Conservation (phyloP, 208 protist genomes). For the Crithidia sp. region DNA sequence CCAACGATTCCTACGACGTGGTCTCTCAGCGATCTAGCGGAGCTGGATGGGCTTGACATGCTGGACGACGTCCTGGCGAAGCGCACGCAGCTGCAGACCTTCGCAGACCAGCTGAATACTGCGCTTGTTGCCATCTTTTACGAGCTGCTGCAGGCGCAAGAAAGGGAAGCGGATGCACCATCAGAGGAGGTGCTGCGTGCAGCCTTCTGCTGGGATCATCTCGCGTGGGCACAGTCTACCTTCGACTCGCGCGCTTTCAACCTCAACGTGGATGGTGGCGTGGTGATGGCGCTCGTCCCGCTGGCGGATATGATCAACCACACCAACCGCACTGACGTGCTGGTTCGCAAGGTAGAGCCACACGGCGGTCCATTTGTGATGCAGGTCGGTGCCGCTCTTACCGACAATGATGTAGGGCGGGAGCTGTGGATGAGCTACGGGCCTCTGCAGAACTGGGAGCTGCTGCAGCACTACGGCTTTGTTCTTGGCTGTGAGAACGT, state of each 20-base stretch:
- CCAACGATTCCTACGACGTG: slow-evolving; percentile 81
- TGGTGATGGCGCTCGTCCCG: slow-evolving; percentile 77
- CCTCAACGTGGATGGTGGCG: slow-evolving; percentile 78
- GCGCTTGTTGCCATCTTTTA: slow-evolving; percentile 46
- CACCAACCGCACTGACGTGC: slow-evolving; percentile 73
- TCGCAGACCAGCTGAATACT: slow-evolving; percentile 47
- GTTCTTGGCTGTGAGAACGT: slow-evolving; percentile 72
- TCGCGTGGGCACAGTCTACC: slow-evolving; percentile 84
- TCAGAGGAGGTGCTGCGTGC: slow-evolving; percentile 25
- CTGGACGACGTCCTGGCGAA: slow-evolving; percentile 81
- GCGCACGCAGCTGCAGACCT: slow-evolving; percentile 46
- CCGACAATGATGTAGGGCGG: slow-evolving; percentile 54
- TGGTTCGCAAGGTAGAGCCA: slow-evolving; percentile 74
- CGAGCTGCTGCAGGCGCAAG: slow-evolving; percentile 21
- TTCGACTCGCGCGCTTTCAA: slow-evolving; percentile 93
- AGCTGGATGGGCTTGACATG: slow-evolving; percentile 81
- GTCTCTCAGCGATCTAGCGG: slow-evolving; percentile 61
- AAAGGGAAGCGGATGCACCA: neutral
- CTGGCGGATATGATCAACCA: slow-evolving; percentile 93
- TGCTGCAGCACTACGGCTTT: slow-evolving; percentile 93
- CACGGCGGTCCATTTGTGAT: slow-evolving; percentile 81
- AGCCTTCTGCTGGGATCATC: slow-evolving; percentile 53
- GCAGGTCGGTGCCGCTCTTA: slow-evolving; percentile 74
- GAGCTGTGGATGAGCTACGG: slow-evolving; percentile 94
- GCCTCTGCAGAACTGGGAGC: slow-evolving; percentile 93